These are phyloP conservation scores for Aspergillus alliaceus DNA, from an alignment of 2,329 filamentous ascomycete genomes.

Conservation along the genomic window DNA sequence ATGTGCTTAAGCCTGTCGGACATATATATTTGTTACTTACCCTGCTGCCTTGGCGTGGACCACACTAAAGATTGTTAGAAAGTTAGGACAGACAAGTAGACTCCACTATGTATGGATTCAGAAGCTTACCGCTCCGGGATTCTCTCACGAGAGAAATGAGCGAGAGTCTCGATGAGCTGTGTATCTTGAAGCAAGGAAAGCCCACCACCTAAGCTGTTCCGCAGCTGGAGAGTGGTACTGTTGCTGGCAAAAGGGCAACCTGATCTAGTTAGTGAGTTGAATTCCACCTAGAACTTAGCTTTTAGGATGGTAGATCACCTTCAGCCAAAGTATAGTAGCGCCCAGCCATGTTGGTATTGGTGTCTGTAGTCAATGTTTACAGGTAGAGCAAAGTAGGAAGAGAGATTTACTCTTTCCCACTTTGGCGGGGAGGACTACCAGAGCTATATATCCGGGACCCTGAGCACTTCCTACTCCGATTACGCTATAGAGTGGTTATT, in stretches of 20 bases:
- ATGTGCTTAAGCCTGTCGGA: too few species aligned
- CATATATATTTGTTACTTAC: conserved; percentile 26
- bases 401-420: neutral
- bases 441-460: neutral
- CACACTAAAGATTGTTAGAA: conserved; percentile 6
- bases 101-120: neutral
- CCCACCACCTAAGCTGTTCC: conserved; percentile 26
- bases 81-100: neutral
- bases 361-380: neutral
- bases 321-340: conserved; percentile 16
- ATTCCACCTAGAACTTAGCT: neutral
- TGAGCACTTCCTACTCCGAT: neutral
- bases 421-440: neutral
- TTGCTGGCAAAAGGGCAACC: conserved; percentile 21
- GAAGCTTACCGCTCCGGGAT: conserved; percentile 53
- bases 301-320: neutral
- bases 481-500: neutral
- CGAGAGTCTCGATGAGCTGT: conserved; percentile 59
- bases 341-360: neutral
- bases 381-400: neutral
- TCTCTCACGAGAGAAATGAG: conserved; percentile 61
- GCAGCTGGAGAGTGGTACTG: conserved; percentile 15
- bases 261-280: neutral
- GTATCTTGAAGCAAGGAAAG: conserved; percentile 55
- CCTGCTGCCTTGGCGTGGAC: conserved; percentile 22